These are phyloP conservation scores for Acmispon strigosus DNA, from an alignment of 306 rosid genomes.

Conservation along the genomic window DNA sequence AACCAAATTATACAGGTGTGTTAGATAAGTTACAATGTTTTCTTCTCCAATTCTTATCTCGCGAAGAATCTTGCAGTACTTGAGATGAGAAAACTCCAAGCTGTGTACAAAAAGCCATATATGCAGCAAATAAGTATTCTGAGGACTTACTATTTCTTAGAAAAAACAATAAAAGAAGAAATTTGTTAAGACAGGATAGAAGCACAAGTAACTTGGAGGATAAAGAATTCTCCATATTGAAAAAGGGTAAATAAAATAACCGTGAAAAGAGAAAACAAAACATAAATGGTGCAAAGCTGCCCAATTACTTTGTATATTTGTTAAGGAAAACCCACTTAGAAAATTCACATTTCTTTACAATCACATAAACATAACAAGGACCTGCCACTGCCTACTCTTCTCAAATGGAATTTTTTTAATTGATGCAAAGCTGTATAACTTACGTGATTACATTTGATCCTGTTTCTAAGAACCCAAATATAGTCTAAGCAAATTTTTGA, in stretches of 20 bases:
- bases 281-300: neutral
- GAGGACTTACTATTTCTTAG: neutral
- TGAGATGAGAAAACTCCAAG: conserved; percentile 98
- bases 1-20: conserved; percentile 17
- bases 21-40: conserved; percentile 56
- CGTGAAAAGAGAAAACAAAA: neutral
- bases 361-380: neutral
- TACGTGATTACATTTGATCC: neutral
- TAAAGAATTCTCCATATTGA: neutral
- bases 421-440: neutral
- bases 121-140: conserved; percentile 28
- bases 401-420: no score
- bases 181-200: neutral
- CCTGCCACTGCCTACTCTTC: neutral
- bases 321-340: neutral
- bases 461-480: conserved; percentile 1
- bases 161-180: neutral
- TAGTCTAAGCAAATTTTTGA: neutral
- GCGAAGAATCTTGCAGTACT: conserved; percentile 86
- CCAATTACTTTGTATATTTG: neutral
- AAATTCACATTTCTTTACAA: neutral
- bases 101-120: conserved; percentile 50
- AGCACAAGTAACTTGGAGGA: neutral
- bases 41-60: conserved; percentile 66
- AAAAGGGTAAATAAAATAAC: neutral